Evolutionary conservation across 345 rosid species (phyloP).

Genomic region (Viola odorata): DNA sequence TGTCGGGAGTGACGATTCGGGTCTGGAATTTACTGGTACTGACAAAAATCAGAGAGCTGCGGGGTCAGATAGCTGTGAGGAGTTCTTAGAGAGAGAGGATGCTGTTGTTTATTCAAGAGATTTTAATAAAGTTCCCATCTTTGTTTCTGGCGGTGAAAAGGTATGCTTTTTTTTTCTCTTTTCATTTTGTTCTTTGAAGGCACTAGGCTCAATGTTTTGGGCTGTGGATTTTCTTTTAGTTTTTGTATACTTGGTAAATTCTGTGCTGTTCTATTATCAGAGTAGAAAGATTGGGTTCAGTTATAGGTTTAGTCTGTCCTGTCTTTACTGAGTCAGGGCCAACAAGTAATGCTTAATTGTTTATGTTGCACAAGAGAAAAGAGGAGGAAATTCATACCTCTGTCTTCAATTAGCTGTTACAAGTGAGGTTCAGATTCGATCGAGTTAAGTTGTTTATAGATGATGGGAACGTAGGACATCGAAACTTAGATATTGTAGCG

Average conservation of each 20-base stretch:
- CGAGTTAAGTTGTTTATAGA: neutral
- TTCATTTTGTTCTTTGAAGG: too few relatives aligned
- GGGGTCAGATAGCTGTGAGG: conserved; percentile 50
- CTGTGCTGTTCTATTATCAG: neutral
- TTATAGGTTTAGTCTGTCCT: too few relatives aligned
- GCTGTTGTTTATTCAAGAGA: conserved; percentile 59
- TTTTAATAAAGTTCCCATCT: conserved; percentile 64
- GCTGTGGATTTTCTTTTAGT: neutral
- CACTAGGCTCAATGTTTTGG: neutral
- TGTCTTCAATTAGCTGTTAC: neutral
- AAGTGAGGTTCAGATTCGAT: neutral
- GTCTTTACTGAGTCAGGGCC: neutral
- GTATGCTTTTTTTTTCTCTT: conserved; percentile 11
- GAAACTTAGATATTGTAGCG: conserved; percentile 2
- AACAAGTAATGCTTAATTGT: neutral
- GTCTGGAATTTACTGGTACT: neutral
- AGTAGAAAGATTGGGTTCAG: too few relatives aligned
- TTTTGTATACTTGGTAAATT: neutral
- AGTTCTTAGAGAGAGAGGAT: conserved; percentile 74
- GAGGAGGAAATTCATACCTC: neutral
- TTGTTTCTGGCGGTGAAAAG: conserved; percentile 49
- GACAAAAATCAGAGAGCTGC: conserved; percentile 11
- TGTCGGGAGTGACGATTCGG: conserved; percentile 9
- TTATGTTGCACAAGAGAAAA: neutral
- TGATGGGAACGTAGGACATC: neutral